Conservation (phyloP, 495 filamentous ascomycete genomes). For the Aspergillus campestris region DNA sequence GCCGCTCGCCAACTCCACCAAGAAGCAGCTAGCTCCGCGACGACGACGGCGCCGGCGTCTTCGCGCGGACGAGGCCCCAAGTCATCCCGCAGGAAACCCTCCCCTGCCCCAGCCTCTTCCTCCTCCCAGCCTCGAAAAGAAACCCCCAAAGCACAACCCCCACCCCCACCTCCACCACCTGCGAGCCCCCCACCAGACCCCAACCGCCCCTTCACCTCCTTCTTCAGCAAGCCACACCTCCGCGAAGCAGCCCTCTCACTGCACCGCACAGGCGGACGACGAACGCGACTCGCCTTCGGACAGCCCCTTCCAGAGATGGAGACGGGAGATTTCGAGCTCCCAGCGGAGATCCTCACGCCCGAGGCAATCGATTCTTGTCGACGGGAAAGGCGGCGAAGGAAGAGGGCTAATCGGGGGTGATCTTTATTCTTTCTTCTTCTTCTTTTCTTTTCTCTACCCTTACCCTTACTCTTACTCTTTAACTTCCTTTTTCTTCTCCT, state of each 20-base stretch:
- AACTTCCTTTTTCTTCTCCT: not conserved
- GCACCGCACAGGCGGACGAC: conserved; percentile 39
- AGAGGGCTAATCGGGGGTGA: conserved; percentile 26
- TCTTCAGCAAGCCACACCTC: conserved; percentile 68
- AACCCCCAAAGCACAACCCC: conserved; percentile 3
- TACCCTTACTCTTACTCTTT: not conserved
- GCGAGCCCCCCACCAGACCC: conserved; percentile 20
- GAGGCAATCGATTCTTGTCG: conserved; percentile 59
- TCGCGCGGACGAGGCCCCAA: conserved; percentile 7
- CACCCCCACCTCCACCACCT: conserved; percentile 1
- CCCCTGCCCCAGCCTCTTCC: not conserved
- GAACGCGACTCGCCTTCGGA: conserved; percentile 63
- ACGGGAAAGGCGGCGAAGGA: conserved; percentile 46
- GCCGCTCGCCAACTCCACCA: conserved; percentile 66
- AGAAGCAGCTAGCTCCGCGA: conserved; percentile 47
- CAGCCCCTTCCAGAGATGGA: conserved; percentile 65
- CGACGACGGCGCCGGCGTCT: conserved; percentile 8
- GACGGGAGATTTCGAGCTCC: conserved; percentile 65
- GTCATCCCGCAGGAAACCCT: conserved; percentile 9
- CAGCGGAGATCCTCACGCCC: conserved; percentile 57
- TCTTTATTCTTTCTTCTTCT: not conserved
- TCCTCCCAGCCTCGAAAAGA: conserved; percentile 24
- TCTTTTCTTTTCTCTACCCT: not conserved
- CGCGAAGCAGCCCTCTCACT: conserved; percentile 65
- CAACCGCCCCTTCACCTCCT: conserved; percentile 70